phyloP scores from a whole-genome alignment of 176 grass and related monocot genomes.

The Musa acuminata region DNA sequence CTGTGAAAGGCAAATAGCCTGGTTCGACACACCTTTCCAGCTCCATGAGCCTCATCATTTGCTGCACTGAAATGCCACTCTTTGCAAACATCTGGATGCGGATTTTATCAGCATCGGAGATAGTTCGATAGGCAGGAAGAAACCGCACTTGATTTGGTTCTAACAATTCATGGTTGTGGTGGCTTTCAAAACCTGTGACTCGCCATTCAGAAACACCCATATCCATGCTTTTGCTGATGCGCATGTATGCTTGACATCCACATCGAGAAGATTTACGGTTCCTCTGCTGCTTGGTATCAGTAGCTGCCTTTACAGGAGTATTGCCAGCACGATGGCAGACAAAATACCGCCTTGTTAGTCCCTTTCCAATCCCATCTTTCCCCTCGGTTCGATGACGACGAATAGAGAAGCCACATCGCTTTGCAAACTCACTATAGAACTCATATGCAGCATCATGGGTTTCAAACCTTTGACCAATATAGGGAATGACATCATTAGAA shows the following conservation, averaged over 20 bases:
- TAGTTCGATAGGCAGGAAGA: slow-evolving; percentile 43
- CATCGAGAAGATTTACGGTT: slow-evolving; percentile 60
- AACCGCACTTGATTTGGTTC: slow-evolving; percentile 40
- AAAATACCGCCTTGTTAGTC: slow-evolving; percentile 64
- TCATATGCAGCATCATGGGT: slow-evolving; percentile 65
- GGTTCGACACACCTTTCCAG: slow-evolving; percentile 57
- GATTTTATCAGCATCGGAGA: slow-evolving; percentile 42
- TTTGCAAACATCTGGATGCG: slow-evolving; percentile 51
- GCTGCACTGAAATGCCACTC: slow-evolving; percentile 56
- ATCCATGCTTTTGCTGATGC: slow-evolving; percentile 36
- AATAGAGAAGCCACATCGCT: slow-evolving; percentile 64
- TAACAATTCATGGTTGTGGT: slow-evolving; percentile 61
- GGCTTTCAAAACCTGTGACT: slow-evolving; percentile 55
- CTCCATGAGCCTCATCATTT: slow-evolving; percentile 71
- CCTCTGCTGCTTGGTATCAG: slow-evolving; percentile 34
- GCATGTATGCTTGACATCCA: slow-evolving; percentile 64
- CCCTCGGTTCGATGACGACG: slow-evolving; percentile 68
- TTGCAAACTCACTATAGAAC: slow-evolving; percentile 56
- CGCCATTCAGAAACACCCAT: slow-evolving; percentile 38
- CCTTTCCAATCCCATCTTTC: slow-evolving; percentile 61
- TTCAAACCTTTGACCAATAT: slow-evolving; percentile 50
- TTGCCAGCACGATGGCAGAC: slow-evolving; percentile 69
- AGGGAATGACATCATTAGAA: slow-evolving; percentile 33
- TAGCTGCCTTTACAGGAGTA: slow-evolving; percentile 43
- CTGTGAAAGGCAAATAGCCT: slow-evolving; percentile 50